Base-by-base conservation (phyloP, 2,329 filamentous ascomycete genomes). In the Bipolaris victoriae region DNA sequence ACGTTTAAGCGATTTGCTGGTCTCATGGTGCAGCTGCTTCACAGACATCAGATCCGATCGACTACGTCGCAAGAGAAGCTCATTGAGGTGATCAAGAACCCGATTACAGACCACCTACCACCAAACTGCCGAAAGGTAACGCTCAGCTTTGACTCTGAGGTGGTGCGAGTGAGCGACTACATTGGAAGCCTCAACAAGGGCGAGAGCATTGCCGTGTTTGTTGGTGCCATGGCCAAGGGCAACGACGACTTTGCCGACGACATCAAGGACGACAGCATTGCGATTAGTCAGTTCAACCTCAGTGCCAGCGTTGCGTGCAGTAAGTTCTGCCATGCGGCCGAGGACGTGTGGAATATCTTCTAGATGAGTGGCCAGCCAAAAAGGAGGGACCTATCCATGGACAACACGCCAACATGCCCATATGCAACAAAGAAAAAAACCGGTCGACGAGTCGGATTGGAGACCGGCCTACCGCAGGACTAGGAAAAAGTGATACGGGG, bases 1-100 rank as follows among this genome's bases (percentile, higher is more conserved):
- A 99, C 95, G 0, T 99, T 99, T 80, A 99, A 99, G 84, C 92
- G 95, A 39, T 99, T 99, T 72, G 95, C 95, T 44, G 95, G 95
- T 80, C 83, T 99, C 60, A 99, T 99, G 95, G 95, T 99, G 52
- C 95, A 99, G 80, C 85, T 99, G 36, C 87, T 99, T 43, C 95
- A 99, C 79, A 90, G 93, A 58, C 87, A 98, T 40, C 96, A 94
- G 41, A 99, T 99, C 73, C 90, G 95, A 65, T 97, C 94, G 37
- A 96, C 94, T 65, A 96, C 94, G 65, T 98, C 94, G 3, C 92
- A 97, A 75, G 95, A 99, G 80, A 99, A 98, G 81, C 87, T 99
- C 24, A 84, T 99, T 57, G 94, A 95, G 69, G 95, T 99, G 68
- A 97, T 99, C 78, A 92, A 95, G 79, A 98, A 98, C 77, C 95